Evolutionary conservation across 495 filamentous ascomycete genomes (phyloP).

Genomic region (Pseudomonodictys pantanalensis): DNA sequence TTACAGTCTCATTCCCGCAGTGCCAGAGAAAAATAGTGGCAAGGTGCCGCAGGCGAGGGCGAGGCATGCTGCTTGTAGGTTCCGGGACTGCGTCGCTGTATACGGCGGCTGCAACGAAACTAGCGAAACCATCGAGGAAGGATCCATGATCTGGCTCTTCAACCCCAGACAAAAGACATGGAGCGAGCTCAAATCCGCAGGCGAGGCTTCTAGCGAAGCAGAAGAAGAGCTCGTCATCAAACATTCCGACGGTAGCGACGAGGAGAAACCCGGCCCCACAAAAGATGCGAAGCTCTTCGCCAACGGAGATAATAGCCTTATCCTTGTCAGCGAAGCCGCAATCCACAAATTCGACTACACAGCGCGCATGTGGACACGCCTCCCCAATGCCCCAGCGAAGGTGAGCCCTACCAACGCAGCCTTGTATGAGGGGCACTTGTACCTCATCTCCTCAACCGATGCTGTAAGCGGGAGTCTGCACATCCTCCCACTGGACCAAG

Average conservation of each 20-base stretch:
- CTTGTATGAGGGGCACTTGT: conserved; percentile 45
- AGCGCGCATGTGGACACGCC: conserved; percentile 45
- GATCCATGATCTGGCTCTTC: conserved; percentile 49
- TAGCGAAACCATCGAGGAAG: conserved; percentile 43
- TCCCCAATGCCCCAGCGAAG: conserved; percentile 42
- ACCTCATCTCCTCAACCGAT: conserved; percentile 43
- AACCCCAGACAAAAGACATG: conserved; percentile 36
- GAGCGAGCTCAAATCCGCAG: background rate
- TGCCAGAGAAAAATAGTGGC: background rate
- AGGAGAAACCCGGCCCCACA: background rate
- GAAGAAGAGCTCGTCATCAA: no score
- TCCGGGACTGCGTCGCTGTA: background rate
- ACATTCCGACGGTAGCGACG: no score
- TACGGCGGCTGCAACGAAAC: background rate
- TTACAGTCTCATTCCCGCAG: background rate
- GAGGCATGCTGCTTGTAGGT: background rate
- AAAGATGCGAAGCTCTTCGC: background rate
- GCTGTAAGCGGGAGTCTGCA: conserved; percentile 45
- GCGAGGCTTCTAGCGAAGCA: background rate
- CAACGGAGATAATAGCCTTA: background rate
- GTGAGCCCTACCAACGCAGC: conserved; percentile 39
- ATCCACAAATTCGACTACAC: conserved; percentile 43
- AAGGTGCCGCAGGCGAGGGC: background rate
- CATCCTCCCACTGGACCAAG: conserved; percentile 43
- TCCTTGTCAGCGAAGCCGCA: background rate